phyloP scores from a whole-genome alignment of 805 yeast genomes.

The Lachancea thermotolerans region DNA sequence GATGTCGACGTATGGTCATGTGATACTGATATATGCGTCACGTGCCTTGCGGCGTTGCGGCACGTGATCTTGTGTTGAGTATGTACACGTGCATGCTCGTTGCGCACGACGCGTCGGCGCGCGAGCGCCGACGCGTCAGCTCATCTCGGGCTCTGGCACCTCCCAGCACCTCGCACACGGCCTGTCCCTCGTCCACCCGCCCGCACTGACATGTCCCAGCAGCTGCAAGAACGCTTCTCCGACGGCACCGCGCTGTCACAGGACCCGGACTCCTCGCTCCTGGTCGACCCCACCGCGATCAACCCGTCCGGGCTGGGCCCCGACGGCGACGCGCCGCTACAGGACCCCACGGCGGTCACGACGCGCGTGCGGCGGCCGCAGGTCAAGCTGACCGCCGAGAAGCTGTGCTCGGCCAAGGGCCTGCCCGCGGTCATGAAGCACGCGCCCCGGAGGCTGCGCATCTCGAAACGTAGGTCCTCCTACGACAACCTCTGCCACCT shows the following conservation, averaged over 20 bases:
- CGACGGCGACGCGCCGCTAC: constrained; percentile 13
- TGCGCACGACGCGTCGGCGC: too few relatives aligned
- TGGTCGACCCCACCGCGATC: constrained; percentile 11
- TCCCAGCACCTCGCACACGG: background rate
- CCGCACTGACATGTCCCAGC: constrained; percentile 2
- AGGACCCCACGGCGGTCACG: constrained; percentile 26
- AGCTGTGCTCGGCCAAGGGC: constrained; percentile 49
- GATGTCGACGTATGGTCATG: too few relatives aligned
- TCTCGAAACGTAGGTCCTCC: constrained; percentile 24
- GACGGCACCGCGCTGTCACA: background rate
- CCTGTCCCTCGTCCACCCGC: background rate
- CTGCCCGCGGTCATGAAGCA: constrained; percentile 43
- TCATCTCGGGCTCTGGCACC: too few relatives aligned
- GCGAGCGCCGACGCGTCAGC: too few relatives aligned
- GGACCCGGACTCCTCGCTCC: constrained; percentile 6
- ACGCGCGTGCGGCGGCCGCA: constrained; percentile 22
- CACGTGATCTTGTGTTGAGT: too few relatives aligned
- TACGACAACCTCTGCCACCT: constrained; percentile 31
- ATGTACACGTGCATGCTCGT: too few relatives aligned
- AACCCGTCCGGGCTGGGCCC: constrained; percentile 5
- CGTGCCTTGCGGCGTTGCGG: too few relatives aligned
- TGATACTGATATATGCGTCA: too few relatives aligned
- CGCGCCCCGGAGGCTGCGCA: constrained; percentile 30
- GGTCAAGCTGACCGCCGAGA: constrained; percentile 47
- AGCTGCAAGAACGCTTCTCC: constrained; percentile 3